These are phyloP conservation scores for Ochromonas danica DNA, from an alignment of 108 stramenopile species.

Conservation along the genomic window DNA sequence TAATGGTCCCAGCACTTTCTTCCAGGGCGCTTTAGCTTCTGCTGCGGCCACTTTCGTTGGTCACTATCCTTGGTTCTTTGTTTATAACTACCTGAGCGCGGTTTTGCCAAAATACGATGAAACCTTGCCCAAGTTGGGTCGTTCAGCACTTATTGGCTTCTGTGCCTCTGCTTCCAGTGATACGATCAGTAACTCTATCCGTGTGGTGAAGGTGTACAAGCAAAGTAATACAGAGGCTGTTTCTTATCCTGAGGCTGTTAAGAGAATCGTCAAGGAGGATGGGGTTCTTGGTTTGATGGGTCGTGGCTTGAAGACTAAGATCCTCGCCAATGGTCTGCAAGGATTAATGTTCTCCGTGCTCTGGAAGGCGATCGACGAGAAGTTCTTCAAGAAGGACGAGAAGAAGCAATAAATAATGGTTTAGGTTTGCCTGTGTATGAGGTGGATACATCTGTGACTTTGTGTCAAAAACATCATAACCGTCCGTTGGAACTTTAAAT, in stretches of 20 bases:
- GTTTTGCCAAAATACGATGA: constrained; percentile 51
- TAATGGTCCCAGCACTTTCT: constrained; percentile 65
- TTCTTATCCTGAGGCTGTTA: constrained; percentile 81
- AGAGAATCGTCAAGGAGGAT: constrained; percentile 75
- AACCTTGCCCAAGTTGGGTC: constrained; percentile 32
- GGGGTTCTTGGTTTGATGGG: constrained; percentile 88
- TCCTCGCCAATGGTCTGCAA: constrained; percentile 94
- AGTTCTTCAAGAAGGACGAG: constrained; percentile 51
- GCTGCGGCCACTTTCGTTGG: constrained; percentile 76
- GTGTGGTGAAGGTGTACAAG: constrained; percentile 97
- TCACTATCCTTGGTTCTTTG: constrained; percentile 72
- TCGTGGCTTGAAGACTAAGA: constrained; percentile 94
- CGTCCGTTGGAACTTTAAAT: no score
- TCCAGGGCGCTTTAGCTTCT: constrained; percentile 73
- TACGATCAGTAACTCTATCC: constrained; percentile 93
- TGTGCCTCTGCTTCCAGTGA: constrained; percentile 46
- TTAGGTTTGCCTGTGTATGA: no score
- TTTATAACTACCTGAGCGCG: constrained; percentile 67
- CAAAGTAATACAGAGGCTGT: constrained; percentile 78
- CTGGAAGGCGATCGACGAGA: constrained; percentile 96
- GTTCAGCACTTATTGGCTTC: constrained; percentile 53
- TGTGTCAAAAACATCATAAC: no score
- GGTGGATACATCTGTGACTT: no score
- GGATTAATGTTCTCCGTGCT: constrained; percentile 93
- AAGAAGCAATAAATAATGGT: no score